Base-by-base conservation (phyloP, 345 rosid species). In the Microthlaspi erraticum region DNA sequence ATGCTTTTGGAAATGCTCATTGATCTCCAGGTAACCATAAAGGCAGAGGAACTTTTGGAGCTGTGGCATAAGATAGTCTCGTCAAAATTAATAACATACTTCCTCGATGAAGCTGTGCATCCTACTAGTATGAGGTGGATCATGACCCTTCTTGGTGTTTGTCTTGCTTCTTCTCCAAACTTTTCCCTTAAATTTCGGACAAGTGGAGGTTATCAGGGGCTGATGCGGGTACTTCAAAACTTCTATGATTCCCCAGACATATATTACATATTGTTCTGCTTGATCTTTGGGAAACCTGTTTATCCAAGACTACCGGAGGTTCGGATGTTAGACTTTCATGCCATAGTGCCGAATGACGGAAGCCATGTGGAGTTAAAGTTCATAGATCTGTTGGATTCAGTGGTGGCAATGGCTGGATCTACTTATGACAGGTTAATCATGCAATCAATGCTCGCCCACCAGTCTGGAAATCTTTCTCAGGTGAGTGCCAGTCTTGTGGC, bases 121-220 rank as follows among this genome's bases (percentile, higher is more conserved):
- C 98, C 99, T 76, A 92, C 99, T 10, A 92, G 97, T 59, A 95
- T 95, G 98, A 90, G 99, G 85, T 90, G 99, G 98, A 88, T 95
- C 81, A 88, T 92, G 98, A 95, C 99, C 66, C 93, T 95, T 70
- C 97, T 95, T 41, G 99, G 99, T 50, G 96, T 86, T 57, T 88
- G 90, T 81, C 89, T 95, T 68, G 85, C 92, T 67, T 86, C 97
- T 81, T 95, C 99, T 69, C 87, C 92, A 38, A 94, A 97, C 63
- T 94, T 94, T 85, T 83, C 93, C 23, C 92, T 92, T 17, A 92
- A 87, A 66, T 94, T 94, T 79, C 98, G 97, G 60, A 81, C 93
- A 7, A 86, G 98, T 78, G 97, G 98, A 78, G 89, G 99, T 73
- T 94, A 92, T 83, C 98, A 89, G 78, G 87, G 87, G 81, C 79